These are phyloP conservation scores for Heliamphora exappendiculata DNA, from an alignment of 148 eudicot species.

Conservation along the genomic window DNA sequence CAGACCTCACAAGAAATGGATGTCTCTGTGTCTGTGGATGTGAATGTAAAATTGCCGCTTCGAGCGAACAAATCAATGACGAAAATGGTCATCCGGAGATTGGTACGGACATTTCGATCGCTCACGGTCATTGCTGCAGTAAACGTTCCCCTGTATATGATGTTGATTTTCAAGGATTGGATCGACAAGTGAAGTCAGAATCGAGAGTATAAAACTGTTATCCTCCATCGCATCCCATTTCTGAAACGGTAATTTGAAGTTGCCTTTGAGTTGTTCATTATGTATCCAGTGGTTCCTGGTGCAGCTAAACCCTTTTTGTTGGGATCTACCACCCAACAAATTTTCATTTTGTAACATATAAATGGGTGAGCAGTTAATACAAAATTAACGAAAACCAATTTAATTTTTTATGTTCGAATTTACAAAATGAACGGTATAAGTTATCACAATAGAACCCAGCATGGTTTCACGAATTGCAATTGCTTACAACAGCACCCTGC, in stretches of 20 bases:
- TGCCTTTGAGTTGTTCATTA: background rate
- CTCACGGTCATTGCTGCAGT: slow-evolving; percentile 56
- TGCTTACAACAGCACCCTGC: too few species aligned
- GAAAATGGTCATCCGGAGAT: slow-evolving; percentile 38
- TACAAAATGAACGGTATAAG: too few species aligned
- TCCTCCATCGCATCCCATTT: background rate
- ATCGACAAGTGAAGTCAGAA: slow-evolving; percentile 35
- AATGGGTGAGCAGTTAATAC: background rate
- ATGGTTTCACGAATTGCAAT: too few species aligned
- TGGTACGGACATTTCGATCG: slow-evolving; percentile 41
- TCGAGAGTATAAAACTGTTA: background rate
- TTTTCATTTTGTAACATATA: background rate
- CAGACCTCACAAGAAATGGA: slow-evolving; percentile 43
- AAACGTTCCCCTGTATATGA: slow-evolving; percentile 74
- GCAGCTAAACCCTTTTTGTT: too few species aligned
- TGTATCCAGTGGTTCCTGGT: too few species aligned
- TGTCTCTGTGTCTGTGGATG: slow-evolving; percentile 28
- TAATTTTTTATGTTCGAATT: too few species aligned
- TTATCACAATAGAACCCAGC: too few species aligned
- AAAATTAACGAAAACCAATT: too few species aligned
- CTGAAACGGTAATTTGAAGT: background rate
- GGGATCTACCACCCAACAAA: background rate
- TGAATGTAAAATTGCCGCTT: slow-evolving; percentile 26
- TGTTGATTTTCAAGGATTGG: slow-evolving; percentile 89
- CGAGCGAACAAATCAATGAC: slow-evolving; percentile 40